phyloP scores from a whole-genome alignment of 352 stramenopile species.

The Phytopythium montanum region DNA sequence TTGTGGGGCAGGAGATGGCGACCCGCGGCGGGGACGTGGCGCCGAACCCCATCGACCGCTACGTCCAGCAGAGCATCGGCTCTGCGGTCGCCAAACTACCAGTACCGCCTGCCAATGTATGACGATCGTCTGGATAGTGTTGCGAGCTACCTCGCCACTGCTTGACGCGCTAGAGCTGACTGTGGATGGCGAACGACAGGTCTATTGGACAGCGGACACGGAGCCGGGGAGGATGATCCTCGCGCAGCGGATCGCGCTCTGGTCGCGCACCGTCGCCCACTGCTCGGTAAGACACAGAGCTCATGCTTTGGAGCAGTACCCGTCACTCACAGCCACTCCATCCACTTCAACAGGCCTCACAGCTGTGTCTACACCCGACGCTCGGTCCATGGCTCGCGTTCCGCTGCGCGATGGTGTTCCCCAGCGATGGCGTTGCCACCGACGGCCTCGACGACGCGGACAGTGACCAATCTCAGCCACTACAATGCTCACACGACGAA shows the following conservation, averaged over 20 bases:
- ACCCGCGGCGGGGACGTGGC: constrained; percentile 22
- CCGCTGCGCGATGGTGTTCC: constrained; percentile 55
- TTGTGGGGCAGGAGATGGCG: constrained; percentile 30
- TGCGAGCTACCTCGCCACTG: not conserved
- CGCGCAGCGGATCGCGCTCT: constrained; percentile 63
- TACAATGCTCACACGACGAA: constrained; percentile 36
- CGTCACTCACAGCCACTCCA: not conserved
- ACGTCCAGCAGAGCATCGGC: constrained; percentile 39
- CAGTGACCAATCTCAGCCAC: constrained; percentile 14
- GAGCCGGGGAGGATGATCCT: constrained; percentile 72
- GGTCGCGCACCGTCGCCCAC: constrained; percentile 34
- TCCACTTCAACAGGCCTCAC: constrained; percentile 29
- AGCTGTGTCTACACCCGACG: constrained; percentile 61
- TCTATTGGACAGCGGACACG: constrained; percentile 67
- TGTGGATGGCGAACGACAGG: constrained; percentile 14
- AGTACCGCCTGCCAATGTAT: not conserved
- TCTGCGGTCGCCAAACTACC: constrained; percentile 22
- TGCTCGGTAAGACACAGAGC: constrained; percentile 27
- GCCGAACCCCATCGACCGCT: constrained; percentile 53
- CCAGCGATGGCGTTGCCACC: constrained; percentile 17
- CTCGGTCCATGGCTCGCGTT: constrained; percentile 69
- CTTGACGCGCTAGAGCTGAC: not conserved
- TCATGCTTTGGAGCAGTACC: not conserved
- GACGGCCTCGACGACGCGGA: not conserved
- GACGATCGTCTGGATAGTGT: not conserved